phyloP scores from a whole-genome alignment of 352 stramenopile genomes.

The Globisporangium radiosum region DNA sequence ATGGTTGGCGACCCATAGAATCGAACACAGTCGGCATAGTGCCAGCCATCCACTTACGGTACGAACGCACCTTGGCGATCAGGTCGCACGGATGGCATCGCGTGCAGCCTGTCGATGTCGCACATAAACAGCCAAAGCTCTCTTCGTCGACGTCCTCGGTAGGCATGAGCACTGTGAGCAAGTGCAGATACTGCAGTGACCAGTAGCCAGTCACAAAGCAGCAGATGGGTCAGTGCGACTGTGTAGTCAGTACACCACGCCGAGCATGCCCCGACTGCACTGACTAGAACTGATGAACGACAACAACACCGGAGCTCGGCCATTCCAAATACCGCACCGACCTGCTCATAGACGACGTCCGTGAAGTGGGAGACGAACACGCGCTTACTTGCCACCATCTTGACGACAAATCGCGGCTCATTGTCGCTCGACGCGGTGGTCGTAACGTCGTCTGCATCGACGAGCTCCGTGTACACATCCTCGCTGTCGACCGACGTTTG shows the following conservation, averaged over 20 bases:
- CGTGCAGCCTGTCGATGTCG: slow-evolving; percentile 1
- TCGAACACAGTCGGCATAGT: background rate
- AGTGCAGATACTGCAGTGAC: slow-evolving; percentile 5
- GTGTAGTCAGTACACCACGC: too few species aligned
- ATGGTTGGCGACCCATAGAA: too few species aligned
- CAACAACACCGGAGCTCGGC: background rate
- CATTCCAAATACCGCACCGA: background rate
- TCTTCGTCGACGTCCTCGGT: slow-evolving; percentile 1
- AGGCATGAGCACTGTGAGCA: slow-evolving; percentile 4
- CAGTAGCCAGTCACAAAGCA: background rate
- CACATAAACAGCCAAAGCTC: slow-evolving; percentile 9
- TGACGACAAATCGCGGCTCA: slow-evolving; percentile 7
- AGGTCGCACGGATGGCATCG: slow-evolving; percentile 7
- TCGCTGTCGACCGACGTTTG: background rate
- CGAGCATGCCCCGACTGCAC: too few species aligned
- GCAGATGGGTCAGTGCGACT: too few species aligned
- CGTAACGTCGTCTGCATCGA: background rate
- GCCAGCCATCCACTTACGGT: background rate
- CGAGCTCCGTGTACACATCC: slow-evolving; percentile 2
- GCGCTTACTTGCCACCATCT: slow-evolving; percentile 12
- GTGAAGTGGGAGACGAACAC: slow-evolving; percentile 25
- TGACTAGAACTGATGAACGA: background rate
- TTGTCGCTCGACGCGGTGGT: background rate
- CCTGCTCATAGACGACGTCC: slow-evolving; percentile 29
- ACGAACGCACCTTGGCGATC: slow-evolving; percentile 10